Evolutionary conservation across 2,329 filamentous ascomycete genomes (phyloP).

Genomic region (Coniella vitis): DNA sequence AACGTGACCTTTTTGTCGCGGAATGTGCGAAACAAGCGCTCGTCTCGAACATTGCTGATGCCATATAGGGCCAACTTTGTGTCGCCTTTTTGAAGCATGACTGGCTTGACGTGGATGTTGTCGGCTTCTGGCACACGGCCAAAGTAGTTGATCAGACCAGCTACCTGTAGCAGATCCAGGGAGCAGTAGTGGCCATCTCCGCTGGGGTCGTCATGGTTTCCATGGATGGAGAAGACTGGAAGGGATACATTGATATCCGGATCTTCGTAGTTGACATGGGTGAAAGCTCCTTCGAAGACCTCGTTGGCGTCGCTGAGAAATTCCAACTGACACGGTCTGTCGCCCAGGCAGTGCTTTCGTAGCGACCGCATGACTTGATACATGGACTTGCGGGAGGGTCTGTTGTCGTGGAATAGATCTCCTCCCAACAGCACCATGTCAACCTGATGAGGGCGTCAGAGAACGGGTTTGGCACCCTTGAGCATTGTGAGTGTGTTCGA

Average conservation of each 20-base stretch:
- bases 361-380: constrained; percentile 96
- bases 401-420: constrained; percentile 97
- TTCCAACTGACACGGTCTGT: constrained; percentile 92
- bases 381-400: constrained; percentile 89
- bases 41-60: constrained; percentile 91
- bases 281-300: constrained; percentile 82
- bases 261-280: constrained; percentile 96
- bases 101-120: constrained; percentile 86
- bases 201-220: constrained; percentile 97
- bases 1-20: constrained; percentile 90
- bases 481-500: not conserved
- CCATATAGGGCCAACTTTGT: constrained; percentile 93
- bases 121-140: constrained; percentile 87
- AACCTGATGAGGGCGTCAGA: constrained; percentile 39
- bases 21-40: constrained; percentile 90
- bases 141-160: constrained; percentile 92
- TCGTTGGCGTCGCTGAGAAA: constrained; percentile 90
- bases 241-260: constrained; percentile 95
- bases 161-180: constrained; percentile 82
- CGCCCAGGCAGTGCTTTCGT: constrained; percentile 86
- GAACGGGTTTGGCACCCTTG: not conserved
- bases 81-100: constrained; percentile 84
- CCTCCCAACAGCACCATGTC: constrained; percentile 96
- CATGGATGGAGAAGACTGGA: constrained; percentile 96
- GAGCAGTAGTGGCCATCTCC: constrained; percentile 90